Evolutionary conservation across 768 basidiomycete species (phyloP).

Genomic region (Dentipellis sp.): DNA sequence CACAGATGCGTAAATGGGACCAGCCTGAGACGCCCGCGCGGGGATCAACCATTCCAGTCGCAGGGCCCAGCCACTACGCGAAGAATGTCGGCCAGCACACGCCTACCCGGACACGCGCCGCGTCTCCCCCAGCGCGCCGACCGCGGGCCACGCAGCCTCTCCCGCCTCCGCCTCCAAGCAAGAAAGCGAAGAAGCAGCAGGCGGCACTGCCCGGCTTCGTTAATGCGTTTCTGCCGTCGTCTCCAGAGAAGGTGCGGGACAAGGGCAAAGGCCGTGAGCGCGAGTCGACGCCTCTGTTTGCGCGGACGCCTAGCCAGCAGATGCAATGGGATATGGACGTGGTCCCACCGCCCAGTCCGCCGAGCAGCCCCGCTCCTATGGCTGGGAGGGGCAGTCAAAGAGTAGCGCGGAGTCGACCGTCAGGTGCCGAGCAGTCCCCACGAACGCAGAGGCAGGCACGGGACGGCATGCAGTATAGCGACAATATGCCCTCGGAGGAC

Average conservation of each 20-base stretch:
- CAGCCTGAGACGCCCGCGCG: not conserved
- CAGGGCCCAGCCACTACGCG: not conserved
- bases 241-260: not conserved
- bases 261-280: conserved; percentile 3
- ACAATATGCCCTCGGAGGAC: not conserved
- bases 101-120: not conserved
- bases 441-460: not conserved
- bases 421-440: too few relatives aligned
- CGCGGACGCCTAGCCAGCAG: not conserved
- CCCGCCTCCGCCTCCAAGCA: not conserved
- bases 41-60: not conserved
- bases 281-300: not conserved
- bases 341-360: not conserved
- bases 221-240: conserved; percentile 5
- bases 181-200: not conserved
- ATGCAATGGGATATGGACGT: conserved; percentile 4
- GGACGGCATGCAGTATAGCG: not conserved
- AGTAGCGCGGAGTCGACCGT: not conserved
- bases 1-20: conserved; percentile 5
- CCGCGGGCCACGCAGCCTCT: too few relatives aligned
- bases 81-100: not conserved
- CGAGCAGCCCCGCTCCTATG: not conserved
- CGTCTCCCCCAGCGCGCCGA: not conserved
- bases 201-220: conserved; percentile 9
- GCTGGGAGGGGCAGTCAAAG: not conserved